Conservation (phyloP, 148 eudicot species). For the Limonium bicolor region DNA sequence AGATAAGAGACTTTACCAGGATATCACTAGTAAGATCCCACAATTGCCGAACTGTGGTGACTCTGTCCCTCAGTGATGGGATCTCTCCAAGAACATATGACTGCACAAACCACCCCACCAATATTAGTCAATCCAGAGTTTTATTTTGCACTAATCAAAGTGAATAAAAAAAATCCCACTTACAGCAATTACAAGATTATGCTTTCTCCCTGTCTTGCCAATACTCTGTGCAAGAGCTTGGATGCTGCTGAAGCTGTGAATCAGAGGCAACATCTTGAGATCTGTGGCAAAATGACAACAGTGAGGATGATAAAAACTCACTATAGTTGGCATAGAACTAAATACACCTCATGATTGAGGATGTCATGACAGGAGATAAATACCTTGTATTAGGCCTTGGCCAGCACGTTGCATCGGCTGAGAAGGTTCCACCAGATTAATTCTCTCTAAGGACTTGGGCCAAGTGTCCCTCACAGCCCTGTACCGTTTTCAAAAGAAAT, state of each 20-base stretch:
- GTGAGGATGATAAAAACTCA: not conserved
- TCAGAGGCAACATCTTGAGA: conserved; percentile 57
- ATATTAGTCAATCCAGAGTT: too few species aligned
- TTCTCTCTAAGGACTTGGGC: conserved; percentile 6
- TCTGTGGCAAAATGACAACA: conserved; percentile 21
- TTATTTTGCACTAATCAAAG: too few species aligned
- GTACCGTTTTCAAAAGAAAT: not conserved
- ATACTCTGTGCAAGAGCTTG: conserved; percentile 43
- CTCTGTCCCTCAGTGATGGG: conserved; percentile 76
- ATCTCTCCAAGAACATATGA: conserved; percentile 99
- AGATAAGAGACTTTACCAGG: conserved; percentile 38
- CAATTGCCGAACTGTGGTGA: conserved; percentile 70
- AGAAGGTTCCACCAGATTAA: conserved; percentile 5
- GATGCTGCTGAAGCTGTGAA: conserved; percentile 62
- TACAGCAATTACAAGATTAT: conserved; percentile 94
- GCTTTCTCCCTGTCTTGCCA: conserved; percentile 59
- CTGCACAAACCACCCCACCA: conserved; percentile 31
- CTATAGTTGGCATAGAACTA: not conserved
- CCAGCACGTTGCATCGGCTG: conserved; percentile 89
- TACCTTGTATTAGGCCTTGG: conserved; percentile 56
- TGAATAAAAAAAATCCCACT: conserved; percentile 15
- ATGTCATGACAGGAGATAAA: too few species aligned
- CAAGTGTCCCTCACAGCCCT: conserved; percentile 4
- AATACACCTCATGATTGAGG: too few species aligned
- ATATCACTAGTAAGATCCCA: conserved; percentile 82